These are phyloP conservation scores for Cairneyella variabilis DNA, from an alignment of 495 filamentous ascomycete genomes.

Conservation along the genomic window DNA sequence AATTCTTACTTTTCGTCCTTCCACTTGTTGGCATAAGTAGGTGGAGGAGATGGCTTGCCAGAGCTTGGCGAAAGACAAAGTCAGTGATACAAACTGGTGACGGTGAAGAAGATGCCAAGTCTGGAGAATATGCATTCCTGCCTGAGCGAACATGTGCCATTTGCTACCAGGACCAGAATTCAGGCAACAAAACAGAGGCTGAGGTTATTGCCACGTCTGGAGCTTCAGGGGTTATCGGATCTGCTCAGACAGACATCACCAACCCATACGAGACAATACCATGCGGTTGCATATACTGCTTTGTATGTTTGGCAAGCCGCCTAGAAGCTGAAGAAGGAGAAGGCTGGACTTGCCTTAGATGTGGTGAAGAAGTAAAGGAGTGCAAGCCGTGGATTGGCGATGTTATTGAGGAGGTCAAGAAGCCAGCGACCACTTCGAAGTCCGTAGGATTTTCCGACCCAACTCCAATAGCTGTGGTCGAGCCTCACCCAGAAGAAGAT, in stretches of 20 bases:
- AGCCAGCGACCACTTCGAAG: slow-evolving; percentile 46
- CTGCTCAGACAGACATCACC: slow-evolving; percentile 88
- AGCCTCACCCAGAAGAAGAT: slow-evolving; percentile 20
- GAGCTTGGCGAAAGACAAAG: slow-evolving; percentile 76
- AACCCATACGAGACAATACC: slow-evolving; percentile 93
- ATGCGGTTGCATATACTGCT: slow-evolving; percentile 93
- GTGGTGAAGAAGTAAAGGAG: slow-evolving; percentile 79
- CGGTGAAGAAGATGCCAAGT: slow-evolving; percentile 49
- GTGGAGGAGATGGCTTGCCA: slow-evolving; percentile 85
- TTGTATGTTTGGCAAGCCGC: slow-evolving; percentile 88
- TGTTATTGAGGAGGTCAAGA: slow-evolving; percentile 57
- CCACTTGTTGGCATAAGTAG: slow-evolving; percentile 89
- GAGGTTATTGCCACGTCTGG: slow-evolving; percentile 62
- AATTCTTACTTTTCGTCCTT: slow-evolving; percentile 93
- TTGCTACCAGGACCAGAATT: slow-evolving; percentile 88
- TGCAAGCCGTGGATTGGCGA: slow-evolving; percentile 93
- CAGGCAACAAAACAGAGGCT: slow-evolving; percentile 58
- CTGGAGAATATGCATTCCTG: slow-evolving; percentile 77
- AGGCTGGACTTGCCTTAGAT: slow-evolving; percentile 92
- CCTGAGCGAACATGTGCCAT: slow-evolving; percentile 97
- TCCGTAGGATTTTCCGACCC: slow-evolving; percentile 64
- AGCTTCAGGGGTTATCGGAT: slow-evolving; percentile 73
- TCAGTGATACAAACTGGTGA: slow-evolving; percentile 49
- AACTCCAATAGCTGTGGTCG: slow-evolving; percentile 16
- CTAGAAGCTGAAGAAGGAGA: slow-evolving; percentile 93